These are phyloP conservation scores for Boletus subparvulus DNA, from an alignment of 768 basidiomycete species.

Conservation along the genomic window DNA sequence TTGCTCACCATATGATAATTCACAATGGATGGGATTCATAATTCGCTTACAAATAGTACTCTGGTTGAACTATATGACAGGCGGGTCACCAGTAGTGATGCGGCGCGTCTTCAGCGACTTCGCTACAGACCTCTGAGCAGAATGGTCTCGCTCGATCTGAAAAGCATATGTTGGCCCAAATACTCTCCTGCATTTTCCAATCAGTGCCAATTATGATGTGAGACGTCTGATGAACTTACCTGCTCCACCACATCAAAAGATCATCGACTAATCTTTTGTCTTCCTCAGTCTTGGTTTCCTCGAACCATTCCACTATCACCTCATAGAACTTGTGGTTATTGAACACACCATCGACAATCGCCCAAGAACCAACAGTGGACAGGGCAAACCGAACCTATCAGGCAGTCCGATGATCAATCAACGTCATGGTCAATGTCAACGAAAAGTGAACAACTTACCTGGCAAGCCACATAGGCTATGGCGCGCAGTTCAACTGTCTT, in stretches of 20 bases:
- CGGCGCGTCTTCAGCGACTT: background rate
- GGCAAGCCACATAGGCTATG: slow-evolving; percentile 8
- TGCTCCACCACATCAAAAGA: background rate
- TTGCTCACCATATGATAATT: background rate
- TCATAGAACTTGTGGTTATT: background rate
- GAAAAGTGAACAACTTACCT: background rate
- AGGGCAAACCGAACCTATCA: slow-evolving; percentile 2
- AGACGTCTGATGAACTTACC: background rate
- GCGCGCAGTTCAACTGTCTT: background rate
- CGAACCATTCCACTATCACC: background rate
- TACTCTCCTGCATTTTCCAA: background rate
- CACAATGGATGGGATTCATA: background rate
- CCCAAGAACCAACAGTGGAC: background rate
- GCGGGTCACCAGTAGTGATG: background rate
- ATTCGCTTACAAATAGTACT: background rate
- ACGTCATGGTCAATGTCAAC: no score
- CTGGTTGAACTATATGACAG: background rate
- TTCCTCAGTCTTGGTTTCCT: no score
- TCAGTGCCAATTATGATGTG: background rate
- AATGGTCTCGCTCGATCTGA: background rate
- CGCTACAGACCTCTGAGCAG: background rate
- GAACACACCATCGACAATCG: background rate
- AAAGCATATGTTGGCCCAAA: background rate
- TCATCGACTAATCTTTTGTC: background rate
- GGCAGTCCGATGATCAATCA: no score